These are phyloP conservation scores for Trichoderma aggressivum DNA, from an alignment of 2,329 filamentous ascomycete genomes.

Conservation along the genomic window DNA sequence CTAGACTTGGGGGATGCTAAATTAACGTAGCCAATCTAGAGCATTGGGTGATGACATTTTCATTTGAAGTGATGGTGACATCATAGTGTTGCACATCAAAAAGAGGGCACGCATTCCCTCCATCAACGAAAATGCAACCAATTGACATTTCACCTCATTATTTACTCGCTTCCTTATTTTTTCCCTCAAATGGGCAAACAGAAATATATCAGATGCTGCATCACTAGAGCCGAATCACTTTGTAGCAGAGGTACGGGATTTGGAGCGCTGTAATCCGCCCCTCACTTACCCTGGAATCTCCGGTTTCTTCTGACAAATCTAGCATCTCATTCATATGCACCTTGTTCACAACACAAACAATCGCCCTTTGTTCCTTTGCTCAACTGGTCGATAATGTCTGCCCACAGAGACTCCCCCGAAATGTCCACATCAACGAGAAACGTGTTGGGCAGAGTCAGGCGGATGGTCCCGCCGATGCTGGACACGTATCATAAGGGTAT, in stretches of 20 bases:
- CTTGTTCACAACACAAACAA: background rate
- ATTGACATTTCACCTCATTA: background rate
- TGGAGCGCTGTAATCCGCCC: background rate
- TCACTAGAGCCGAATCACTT: background rate
- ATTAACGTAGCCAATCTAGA: background rate
- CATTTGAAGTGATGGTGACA: background rate
- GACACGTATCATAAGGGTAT: constrained; percentile 94
- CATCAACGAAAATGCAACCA: background rate
- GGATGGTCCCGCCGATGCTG: constrained; percentile 91
- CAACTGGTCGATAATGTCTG: constrained; percentile 23
- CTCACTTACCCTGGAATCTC: background rate
- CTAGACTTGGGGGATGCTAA: no score
- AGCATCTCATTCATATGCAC: background rate
- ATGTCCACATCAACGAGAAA: constrained; percentile 72
- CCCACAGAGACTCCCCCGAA: constrained; percentile 30
- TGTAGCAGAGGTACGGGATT: background rate
- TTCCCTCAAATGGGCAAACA: no score
- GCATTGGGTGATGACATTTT: background rate
- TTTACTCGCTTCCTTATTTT: no score
- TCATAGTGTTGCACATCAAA: background rate
- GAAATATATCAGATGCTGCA: no score
- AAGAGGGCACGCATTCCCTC: background rate
- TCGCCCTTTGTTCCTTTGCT: background rate
- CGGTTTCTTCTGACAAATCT: background rate
- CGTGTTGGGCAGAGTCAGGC: constrained; percentile 75